phyloP scores from a whole-genome alignment of 2,329 filamentous ascomycete genomes.

The Calonectria pauciramosa region DNA sequence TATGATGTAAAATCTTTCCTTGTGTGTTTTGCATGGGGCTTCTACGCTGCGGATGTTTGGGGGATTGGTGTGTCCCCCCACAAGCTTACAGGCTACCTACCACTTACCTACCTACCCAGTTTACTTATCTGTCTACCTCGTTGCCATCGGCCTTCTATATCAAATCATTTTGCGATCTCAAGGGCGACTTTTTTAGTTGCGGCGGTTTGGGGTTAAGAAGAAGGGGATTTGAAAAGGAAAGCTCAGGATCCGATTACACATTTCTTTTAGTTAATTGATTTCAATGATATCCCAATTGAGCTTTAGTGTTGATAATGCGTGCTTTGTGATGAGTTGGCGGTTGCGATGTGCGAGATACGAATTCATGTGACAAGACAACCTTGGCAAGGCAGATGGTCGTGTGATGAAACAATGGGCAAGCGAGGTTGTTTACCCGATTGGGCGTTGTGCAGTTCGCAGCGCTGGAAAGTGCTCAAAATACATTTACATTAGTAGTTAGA shows the following conservation, averaged over 20 bases:
- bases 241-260: constrained; percentile 15
- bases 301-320: neutral
- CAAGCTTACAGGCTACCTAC: constrained; percentile 9
- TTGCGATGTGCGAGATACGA: neutral
- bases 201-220: constrained; percentile 15
- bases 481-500: neutral
- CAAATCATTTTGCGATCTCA: constrained; percentile 17
- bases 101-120: constrained; percentile 8
- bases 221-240: constrained; percentile 20
- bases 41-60: constrained; percentile 32
- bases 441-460: neutral
- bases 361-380: neutral
- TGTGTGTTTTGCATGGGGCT: constrained; percentile 32
- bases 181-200: neutral
- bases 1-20: constrained; percentile 45
- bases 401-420: neutral
- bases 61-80: constrained; percentile 18
- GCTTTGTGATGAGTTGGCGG: neutral
- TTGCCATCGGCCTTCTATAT: constrained; percentile 5
- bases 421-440: neutral
- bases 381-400: neutral
- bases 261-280: constrained; percentile 31
- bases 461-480: neutral
- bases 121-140: constrained; percentile 13
- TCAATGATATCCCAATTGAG: constrained; percentile 24